Conservation (phyloP, 192 early-diverging fungal species). For the Coemansia reversa region DNA sequence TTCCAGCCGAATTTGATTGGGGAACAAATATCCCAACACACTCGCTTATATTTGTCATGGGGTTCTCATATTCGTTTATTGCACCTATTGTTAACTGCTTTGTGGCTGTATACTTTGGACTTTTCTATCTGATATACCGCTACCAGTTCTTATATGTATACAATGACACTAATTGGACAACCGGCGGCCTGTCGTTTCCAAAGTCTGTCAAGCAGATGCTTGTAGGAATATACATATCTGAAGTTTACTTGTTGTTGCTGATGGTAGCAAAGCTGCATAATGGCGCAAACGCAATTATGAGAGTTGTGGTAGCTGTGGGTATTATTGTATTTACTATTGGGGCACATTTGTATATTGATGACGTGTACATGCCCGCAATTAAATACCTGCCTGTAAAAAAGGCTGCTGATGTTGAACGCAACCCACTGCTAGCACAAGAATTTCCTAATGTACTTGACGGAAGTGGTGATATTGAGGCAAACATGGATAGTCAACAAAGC, state of each 20-base stretch:
- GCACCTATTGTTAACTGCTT: conserved; percentile 82
- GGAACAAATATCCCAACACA: conserved; percentile 66
- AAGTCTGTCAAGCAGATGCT: conserved; percentile 62
- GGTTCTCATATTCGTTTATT: conserved; percentile 75
- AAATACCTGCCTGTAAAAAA: conserved; percentile 52
- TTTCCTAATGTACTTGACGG: conserved; percentile 33
- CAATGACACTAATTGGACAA: conserved; percentile 51
- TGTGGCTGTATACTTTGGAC: conserved; percentile 67
- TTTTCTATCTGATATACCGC: conserved; percentile 72
- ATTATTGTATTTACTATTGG: conserved; percentile 55
- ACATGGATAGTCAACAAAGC: not conserved
- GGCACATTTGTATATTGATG: conserved; percentile 56
- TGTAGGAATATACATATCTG: conserved; percentile 69
- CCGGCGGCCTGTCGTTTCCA: conserved; percentile 67
- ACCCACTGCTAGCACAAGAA: conserved; percentile 24
- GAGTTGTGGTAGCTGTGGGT: conserved; percentile 49
- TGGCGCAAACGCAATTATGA: conserved; percentile 44
- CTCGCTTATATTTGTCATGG: conserved; percentile 68
- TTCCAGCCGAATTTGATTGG: conserved; percentile 57
- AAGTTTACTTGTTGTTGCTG: conserved; percentile 74
- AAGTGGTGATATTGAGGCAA: not conserved
- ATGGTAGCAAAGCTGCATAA: conserved; percentile 54
- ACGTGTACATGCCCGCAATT: conserved; percentile 61
- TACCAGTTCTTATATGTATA: conserved; percentile 85
- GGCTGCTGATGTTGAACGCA: conserved; percentile 31